phyloP scores from a whole-genome alignment of 129 eudicot genomes.

The Chrysanthemum seticuspe region DNA sequence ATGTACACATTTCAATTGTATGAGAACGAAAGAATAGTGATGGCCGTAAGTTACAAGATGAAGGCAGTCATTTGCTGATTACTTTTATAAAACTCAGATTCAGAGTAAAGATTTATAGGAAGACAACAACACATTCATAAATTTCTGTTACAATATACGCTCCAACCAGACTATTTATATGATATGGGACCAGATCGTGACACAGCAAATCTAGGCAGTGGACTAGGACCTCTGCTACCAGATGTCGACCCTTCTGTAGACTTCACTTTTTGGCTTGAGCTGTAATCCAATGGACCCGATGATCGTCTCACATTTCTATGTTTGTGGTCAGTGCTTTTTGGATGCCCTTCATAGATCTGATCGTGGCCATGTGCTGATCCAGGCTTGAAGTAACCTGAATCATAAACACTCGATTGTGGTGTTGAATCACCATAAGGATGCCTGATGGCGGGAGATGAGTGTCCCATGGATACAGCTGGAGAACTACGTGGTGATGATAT shows the following conservation, averaged over 20 bases:
- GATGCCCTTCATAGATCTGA: slow-evolving; percentile 51
- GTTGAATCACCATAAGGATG: slow-evolving; percentile 63
- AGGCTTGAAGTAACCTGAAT: slow-evolving; percentile 69
- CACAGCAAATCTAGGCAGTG: slow-evolving; percentile 93
- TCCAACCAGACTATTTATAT: slow-evolving; percentile 43
- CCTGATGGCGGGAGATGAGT: slow-evolving; percentile 75
- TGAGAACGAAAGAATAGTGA: background rate
- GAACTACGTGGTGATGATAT: slow-evolving; percentile 84
- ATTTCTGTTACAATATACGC: slow-evolving; percentile 17
- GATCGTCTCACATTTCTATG: slow-evolving; percentile 65
- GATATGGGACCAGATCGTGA: slow-evolving; percentile 95
- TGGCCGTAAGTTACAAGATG: slow-evolving; percentile 3
- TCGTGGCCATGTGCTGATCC: slow-evolving; percentile 67
- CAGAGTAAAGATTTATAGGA: slow-evolving; percentile 10
- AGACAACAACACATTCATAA: slow-evolving; percentile 14
- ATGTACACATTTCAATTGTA: background rate
- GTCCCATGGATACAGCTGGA: slow-evolving; percentile 75
- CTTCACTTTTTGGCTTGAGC: slow-evolving; percentile 61
- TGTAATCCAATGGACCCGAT: slow-evolving; percentile 90
- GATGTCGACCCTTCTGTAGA: slow-evolving; percentile 74
- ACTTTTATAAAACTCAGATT: slow-evolving; percentile 20
- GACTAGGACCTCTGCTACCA: slow-evolving; percentile 86
- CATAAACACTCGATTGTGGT: slow-evolving; percentile 51
- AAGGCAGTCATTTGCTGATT: slow-evolving; percentile 18
- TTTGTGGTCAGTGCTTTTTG: slow-evolving; percentile 39